Conservation (phyloP, 352 stramenopile species). For the Phytophthora chlamydospora region DNA sequence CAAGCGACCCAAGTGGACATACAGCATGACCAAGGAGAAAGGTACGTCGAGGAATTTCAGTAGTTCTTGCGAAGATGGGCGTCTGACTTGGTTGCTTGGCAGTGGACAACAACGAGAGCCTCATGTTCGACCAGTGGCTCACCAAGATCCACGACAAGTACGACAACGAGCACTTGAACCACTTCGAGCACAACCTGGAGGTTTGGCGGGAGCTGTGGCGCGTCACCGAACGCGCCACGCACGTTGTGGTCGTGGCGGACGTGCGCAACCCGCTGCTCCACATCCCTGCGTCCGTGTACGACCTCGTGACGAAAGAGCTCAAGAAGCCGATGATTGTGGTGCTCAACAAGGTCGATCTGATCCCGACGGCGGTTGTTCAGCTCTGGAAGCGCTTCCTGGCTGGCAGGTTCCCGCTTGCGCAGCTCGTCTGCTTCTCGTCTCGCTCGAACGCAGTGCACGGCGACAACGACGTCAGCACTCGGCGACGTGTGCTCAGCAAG, state of each 20-base stretch:
- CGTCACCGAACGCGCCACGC: slow-evolving; percentile 80
- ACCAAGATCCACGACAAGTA: slow-evolving; percentile 88
- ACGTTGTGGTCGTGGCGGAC: slow-evolving; percentile 82
- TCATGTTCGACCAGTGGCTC: slow-evolving; percentile 90
- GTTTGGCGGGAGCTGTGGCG: slow-evolving; percentile 90
- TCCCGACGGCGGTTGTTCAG: slow-evolving; percentile 61
- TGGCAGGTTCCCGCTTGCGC: slow-evolving; percentile 66
- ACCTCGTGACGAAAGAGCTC: slow-evolving; percentile 74
- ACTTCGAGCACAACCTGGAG: slow-evolving; percentile 89
- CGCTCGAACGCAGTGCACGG: slow-evolving; percentile 75
- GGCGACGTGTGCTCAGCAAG: slow-evolving; percentile 79
- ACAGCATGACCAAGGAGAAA: slow-evolving; percentile 87
- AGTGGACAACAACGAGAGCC: slow-evolving; percentile 82
- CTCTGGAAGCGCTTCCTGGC: slow-evolving; percentile 73
- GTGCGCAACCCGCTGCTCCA: slow-evolving; percentile 84
- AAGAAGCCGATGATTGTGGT: slow-evolving; percentile 84
- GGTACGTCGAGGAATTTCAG: slow-evolving; percentile 33
- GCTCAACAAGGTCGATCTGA: slow-evolving; percentile 88
- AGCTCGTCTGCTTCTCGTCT: slow-evolving; percentile 81
- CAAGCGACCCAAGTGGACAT: slow-evolving; percentile 72
- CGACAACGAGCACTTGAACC: slow-evolving; percentile 79
- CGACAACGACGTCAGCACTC: slow-evolving; percentile 67
- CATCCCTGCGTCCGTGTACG: slow-evolving; percentile 81
- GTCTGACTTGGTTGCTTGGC: slow-evolving; percentile 4
- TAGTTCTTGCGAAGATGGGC: background rate